Evolutionary conservation across 257 asterid species (phyloP).

Genomic region (Linaria vulgaris): DNA sequence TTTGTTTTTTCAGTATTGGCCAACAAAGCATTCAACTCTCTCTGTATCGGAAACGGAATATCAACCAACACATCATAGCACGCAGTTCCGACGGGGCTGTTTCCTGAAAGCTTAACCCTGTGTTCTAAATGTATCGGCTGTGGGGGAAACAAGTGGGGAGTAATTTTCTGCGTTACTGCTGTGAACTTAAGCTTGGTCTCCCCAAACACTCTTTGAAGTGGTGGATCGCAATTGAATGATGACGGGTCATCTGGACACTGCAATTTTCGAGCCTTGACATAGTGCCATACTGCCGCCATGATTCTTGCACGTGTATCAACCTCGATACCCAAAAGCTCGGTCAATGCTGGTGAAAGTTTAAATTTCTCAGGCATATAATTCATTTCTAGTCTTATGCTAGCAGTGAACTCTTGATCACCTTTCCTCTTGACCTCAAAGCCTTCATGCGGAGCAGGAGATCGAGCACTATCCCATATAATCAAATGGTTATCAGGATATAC

Average conservation of each 20-base stretch:
- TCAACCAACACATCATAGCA: conserved; percentile 88
- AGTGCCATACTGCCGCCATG: conserved; percentile 90
- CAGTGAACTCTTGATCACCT: conserved; percentile 91
- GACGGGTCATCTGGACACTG: conserved; percentile 86
- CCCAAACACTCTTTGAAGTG: conserved; percentile 86
- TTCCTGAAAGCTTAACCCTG: conserved; percentile 84
- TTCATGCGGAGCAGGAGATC: conserved; percentile 88
- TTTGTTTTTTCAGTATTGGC: conserved; percentile 86
- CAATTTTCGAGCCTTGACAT: conserved; percentile 89
- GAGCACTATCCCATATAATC: conserved; percentile 84
- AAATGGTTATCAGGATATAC: conserved; percentile 87
- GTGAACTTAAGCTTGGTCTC: conserved; percentile 73
- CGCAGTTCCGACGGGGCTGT: conserved; percentile 85
- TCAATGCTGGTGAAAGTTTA: conserved; percentile 77
- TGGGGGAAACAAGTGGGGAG: conserved; percentile 74
- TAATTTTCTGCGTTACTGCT: conserved; percentile 76
- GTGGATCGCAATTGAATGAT: conserved; percentile 81
- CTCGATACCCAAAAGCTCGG: conserved; percentile 86
- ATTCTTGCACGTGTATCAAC: conserved; percentile 92
- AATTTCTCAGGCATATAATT: conserved; percentile 83
- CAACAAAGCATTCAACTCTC: conserved; percentile 81
- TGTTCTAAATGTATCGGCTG: conserved; percentile 94
- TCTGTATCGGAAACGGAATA: conserved; percentile 90
- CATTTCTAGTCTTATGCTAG: conserved; percentile 79
- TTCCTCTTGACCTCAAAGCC: conserved; percentile 97